Conservation (phyloP, 345 rosid genomes). For the Populus ilicifolia region DNA sequence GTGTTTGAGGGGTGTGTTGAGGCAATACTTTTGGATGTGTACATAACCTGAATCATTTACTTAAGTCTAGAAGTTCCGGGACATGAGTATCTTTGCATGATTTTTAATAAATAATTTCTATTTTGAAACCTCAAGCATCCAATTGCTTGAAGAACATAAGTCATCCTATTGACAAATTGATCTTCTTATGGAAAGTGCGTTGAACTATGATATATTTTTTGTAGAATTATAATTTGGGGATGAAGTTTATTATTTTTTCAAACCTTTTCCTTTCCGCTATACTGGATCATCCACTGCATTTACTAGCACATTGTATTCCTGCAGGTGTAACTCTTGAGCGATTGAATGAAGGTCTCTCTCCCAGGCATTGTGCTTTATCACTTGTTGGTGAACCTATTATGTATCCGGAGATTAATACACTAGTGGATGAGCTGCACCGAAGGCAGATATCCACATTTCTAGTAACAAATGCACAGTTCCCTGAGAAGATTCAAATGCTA, state of each 20-base stretch:
- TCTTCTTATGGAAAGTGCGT: too few relatives aligned
- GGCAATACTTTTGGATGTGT: too few relatives aligned
- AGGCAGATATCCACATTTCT: slow-evolving; percentile 86
- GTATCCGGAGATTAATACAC: slow-evolving; percentile 88
- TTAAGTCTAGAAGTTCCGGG: too few relatives aligned
- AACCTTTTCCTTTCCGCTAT: not conserved
- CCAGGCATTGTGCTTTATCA: slow-evolving; percentile 92
- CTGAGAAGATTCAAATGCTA: slow-evolving; percentile 75
- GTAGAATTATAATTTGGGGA: not conserved
- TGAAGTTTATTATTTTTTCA: not conserved
- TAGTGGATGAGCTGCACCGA: slow-evolving; percentile 84
- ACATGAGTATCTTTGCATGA: too few relatives aligned
- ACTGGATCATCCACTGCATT: slow-evolving; percentile 8
- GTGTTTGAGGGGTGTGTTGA: too few relatives aligned
- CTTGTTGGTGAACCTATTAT: slow-evolving; percentile 98
- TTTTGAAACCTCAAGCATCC: too few relatives aligned
- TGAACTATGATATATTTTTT: too few relatives aligned
- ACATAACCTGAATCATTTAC: too few relatives aligned
- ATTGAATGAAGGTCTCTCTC: slow-evolving; percentile 76
- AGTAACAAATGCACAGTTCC: slow-evolving; percentile 97
- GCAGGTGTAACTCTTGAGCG: slow-evolving; percentile 84
- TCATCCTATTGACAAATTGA: too few relatives aligned
- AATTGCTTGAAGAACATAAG: too few relatives aligned
- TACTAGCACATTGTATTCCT: slow-evolving; percentile 4
- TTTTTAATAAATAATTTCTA: too few relatives aligned